These are phyloP conservation scores for Fraxinus albicans DNA, from an alignment of 305 asterid species.

Conservation along the genomic window DNA sequence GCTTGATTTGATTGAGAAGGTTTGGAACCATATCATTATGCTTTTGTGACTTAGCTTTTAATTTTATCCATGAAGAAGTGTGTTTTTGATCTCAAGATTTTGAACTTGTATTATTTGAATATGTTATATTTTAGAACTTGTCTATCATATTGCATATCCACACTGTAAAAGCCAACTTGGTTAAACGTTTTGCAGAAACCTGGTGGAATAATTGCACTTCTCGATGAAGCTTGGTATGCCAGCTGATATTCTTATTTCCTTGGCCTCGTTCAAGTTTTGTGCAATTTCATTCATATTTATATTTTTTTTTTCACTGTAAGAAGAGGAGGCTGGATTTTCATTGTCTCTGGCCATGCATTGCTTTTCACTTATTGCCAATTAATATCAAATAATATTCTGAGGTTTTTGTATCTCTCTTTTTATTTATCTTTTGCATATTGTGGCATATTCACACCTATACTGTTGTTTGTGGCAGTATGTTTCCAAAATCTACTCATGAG, in stretches of 20 bases:
- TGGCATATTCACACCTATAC: slow-evolving; percentile 14
- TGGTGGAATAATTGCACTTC: slow-evolving; percentile 96
- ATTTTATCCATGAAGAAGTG: neutral
- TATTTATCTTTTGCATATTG: slow-evolving; percentile 8
- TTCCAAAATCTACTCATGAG: slow-evolving; percentile 98
- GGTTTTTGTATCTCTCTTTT: neutral
- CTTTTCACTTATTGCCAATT: slow-evolving; percentile 23
- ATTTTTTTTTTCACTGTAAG: neutral
- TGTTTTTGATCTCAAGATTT: neutral
- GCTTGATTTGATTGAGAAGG: slow-evolving; percentile 98
- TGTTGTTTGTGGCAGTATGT: slow-evolving; percentile 75
- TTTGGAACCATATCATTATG: slow-evolving; percentile 25
- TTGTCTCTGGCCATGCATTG: neutral
- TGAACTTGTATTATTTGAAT: slow-evolving; percentile 5
- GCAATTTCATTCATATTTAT: neutral
- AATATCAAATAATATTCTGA: slow-evolving; percentile 17
- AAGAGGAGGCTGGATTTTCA: neutral
- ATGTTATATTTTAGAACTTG: neutral
- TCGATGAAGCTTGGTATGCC: slow-evolving; percentile 93
- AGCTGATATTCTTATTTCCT: neutral
- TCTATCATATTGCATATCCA: slow-evolving; percentile 15
- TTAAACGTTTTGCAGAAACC: slow-evolving; percentile 75
- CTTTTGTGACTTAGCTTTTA: slow-evolving; percentile 18
- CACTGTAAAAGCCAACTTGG: slow-evolving; percentile 1
- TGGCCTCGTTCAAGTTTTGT: neutral